Conservation (phyloP, 805 yeast genomes). For the Torulaspora gathmanii region DNA sequence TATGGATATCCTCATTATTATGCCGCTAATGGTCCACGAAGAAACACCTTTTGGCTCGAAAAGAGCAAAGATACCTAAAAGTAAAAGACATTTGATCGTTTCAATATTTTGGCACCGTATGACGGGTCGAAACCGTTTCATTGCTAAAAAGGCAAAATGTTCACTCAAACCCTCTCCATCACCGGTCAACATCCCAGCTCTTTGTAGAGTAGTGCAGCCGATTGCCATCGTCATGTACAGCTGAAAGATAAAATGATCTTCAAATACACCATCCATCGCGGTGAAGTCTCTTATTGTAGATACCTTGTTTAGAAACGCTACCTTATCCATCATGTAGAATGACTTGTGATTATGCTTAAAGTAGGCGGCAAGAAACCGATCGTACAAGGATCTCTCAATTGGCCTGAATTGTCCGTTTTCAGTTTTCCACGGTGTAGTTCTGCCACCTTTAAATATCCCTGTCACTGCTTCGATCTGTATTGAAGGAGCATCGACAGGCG, state of each 20-base stretch:
- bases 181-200: constrained; percentile 37
- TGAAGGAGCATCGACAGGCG: constrained; percentile 29
- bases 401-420: constrained; percentile 27
- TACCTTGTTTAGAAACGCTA: constrained; percentile 36
- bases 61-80: constrained; percentile 47
- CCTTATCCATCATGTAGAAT: constrained; percentile 42
- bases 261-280: constrained; percentile 25
- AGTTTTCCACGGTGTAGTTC: constrained; percentile 27
- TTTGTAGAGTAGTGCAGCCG: constrained; percentile 48
- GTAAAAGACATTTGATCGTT: constrained; percentile 40
- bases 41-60: constrained; percentile 47
- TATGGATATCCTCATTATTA: constrained; percentile 42
- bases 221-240: constrained; percentile 50
- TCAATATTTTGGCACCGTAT: constrained; percentile 40
- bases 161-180: constrained; percentile 39
- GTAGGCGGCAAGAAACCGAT: constrained; percentile 41
- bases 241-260: constrained; percentile 39
- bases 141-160: constrained; percentile 40
- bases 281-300: constrained; percentile 33
- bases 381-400: constrained; percentile 34
- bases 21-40: constrained; percentile 51
- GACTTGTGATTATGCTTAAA: constrained; percentile 44
- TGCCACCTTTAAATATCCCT: constrained; percentile 32
- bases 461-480: constrained; percentile 33
- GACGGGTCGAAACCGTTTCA: constrained; percentile 38